Evolutionary conservation across 2,329 filamentous ascomycete species (phyloP).

Genomic region (Aspergillus terreus): DNA sequence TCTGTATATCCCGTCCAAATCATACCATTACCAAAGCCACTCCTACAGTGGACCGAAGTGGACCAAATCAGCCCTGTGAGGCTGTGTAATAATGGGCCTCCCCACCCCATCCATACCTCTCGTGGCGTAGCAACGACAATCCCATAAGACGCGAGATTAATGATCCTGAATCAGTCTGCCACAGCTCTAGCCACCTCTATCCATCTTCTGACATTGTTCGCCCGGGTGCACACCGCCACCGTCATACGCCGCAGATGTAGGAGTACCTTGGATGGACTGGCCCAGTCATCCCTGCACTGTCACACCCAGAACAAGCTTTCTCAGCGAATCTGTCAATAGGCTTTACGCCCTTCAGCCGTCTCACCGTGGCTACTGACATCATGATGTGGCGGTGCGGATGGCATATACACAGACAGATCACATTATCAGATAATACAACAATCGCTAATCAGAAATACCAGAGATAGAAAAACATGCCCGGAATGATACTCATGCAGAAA

Average conservation of each 20-base stretch:
- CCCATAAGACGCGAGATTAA: not conserved
- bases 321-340: no score
- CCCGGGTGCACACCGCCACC: not conserved
- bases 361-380: no score
- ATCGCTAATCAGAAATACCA: not conserved
- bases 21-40: not conserved
- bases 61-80: constrained; percentile 5
- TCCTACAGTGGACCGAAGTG: not conserved
- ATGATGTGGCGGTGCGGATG: no score
- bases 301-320: not conserved
- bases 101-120: not conserved
- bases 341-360: no score
- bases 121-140: not conserved
- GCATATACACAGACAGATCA: no score
- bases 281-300: not conserved
- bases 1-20: not conserved
- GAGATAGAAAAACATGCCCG: not conserved
- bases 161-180: not conserved
- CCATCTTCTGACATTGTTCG: no score
- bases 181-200: not conserved
- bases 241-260: not conserved
- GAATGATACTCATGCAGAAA: not conserved
- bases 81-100: constrained; percentile 5
- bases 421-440: no score
- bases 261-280: no score